These are phyloP conservation scores for Tagetes erecta DNA, from an alignment of 129 eudicot species.

Conservation along the genomic window DNA sequence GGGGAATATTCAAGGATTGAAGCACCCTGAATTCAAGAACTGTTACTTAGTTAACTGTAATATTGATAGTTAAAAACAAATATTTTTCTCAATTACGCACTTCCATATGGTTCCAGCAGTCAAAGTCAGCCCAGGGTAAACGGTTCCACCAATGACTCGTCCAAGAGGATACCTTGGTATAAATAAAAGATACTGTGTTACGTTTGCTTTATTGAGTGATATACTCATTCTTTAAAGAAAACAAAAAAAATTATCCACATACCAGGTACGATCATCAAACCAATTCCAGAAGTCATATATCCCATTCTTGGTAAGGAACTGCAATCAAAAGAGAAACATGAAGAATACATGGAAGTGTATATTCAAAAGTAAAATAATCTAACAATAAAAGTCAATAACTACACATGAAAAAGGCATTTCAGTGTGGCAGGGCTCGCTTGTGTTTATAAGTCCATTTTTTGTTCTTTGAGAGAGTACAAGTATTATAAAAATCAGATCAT, in stretches of 20 bases:
- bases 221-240: constrained; percentile 2
- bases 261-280: constrained; percentile 99
- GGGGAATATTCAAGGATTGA: constrained; percentile 86
- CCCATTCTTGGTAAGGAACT: constrained; percentile 94
- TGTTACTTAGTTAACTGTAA: constrained; percentile 11
- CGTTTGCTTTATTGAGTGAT: constrained; percentile 2
- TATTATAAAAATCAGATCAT: neutral
- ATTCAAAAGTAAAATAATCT: neutral
- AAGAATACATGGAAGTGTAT: constrained; percentile 18
- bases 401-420: constrained; percentile 5
- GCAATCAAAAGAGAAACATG: constrained; percentile 36
- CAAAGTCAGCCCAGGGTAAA: constrained; percentile 91
- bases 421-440: neutral
- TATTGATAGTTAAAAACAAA: neutral
- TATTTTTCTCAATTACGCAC: constrained; percentile 39
- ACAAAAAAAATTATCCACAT: constrained; percentile 15
- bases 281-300: constrained; percentile 99
- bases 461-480: neutral
- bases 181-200: constrained; percentile 27
- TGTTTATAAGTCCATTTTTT: neutral
- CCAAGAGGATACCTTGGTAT: constrained; percentile 92
- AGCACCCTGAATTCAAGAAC: constrained; percentile 61
- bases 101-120: constrained; percentile 94
- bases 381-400: neutral
- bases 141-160: constrained; percentile 96